A percentile compares a stretch with the other conserved stretches of the same genome.
Evolutionary conservation across 352 stramenopile species (phyloP).

Genomic region (Blastocystis sp.): DNA sequence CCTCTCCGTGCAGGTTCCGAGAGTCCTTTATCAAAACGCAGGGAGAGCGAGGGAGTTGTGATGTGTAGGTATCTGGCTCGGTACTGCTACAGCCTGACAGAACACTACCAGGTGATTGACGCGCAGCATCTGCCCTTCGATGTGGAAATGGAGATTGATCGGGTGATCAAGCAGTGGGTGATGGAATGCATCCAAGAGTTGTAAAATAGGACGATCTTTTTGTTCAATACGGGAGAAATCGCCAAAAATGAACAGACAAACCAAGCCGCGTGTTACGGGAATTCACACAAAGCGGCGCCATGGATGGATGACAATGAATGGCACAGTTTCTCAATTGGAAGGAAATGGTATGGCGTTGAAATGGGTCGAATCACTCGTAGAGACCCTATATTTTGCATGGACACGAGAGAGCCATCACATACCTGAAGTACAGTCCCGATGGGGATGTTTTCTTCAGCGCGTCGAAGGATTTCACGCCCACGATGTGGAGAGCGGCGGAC

Average conservation of each 20-base stretch:
- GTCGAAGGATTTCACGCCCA: conserved; percentile 79
- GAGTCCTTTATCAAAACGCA: background rate
- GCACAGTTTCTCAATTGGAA: background rate
- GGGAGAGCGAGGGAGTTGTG: background rate
- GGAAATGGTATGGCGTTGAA: conserved; percentile 6
- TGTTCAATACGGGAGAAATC: background rate
- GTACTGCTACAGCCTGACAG: background rate
- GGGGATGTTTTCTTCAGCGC: conserved; percentile 93
- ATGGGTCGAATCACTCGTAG: conserved; percentile 18
- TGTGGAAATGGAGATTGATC: background rate
- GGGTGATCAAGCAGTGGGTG: background rate
- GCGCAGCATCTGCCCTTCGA: background rate
- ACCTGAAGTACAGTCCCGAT: conserved; percentile 96
- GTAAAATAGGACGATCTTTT: background rate
- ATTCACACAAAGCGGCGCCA: background rate
- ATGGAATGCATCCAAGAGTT: background rate
- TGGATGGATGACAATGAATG: background rate
- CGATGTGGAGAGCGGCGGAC: conserved; percentile 92
- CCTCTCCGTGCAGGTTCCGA: background rate
- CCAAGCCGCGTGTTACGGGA: background rate
- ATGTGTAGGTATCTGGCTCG: background rate
- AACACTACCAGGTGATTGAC: conserved; percentile 15
- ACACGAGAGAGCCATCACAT: conserved; percentile 94
- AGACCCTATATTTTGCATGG: conserved; percentile 94
- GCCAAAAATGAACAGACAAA: background rate